Conservation (phyloP, 2,329 filamentous ascomycete genomes). For the Massarina eburnea region DNA sequence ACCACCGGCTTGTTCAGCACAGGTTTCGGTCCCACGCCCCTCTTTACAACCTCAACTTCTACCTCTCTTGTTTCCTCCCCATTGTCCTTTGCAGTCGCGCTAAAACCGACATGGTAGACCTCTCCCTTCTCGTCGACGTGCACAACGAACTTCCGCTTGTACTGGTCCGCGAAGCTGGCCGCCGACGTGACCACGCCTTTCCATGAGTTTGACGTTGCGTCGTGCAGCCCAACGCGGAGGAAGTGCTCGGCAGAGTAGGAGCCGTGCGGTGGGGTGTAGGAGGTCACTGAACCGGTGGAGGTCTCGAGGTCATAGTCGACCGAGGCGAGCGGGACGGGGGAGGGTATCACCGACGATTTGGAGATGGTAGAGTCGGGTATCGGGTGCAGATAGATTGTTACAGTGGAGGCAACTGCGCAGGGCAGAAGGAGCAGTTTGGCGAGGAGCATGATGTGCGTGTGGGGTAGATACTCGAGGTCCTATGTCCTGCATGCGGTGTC, state of each 20-base stretch:
- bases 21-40: constrained; percentile 44
- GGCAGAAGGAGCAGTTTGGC: constrained; percentile 39
- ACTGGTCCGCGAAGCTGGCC: constrained; percentile 44
- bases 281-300: constrained; percentile 35
- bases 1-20: constrained; percentile 57
- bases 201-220: constrained; percentile 43
- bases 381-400: constrained; percentile 63
- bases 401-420: constrained; percentile 41
- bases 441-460: constrained; percentile 39
- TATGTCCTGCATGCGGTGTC: no score
- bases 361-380: constrained; percentile 80
- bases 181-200: constrained; percentile 50
- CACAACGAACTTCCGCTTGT: constrained; percentile 48
- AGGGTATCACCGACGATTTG: constrained; percentile 58
- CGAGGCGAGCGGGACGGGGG: constrained; percentile 45
- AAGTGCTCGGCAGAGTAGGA: constrained; percentile 41
- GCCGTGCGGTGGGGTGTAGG: constrained; percentile 40
- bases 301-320: constrained; percentile 46
- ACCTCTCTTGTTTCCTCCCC: constrained; percentile 36
- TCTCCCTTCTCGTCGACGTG: constrained; percentile 48
- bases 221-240: constrained; percentile 48
- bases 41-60: constrained; percentile 46
- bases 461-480: neutral
- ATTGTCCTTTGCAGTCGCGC: constrained; percentile 31
- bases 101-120: constrained; percentile 50